A percentile compares a stretch with the other conserved stretches of the same genome.
Evolutionary conservation across 2,329 filamentous ascomycete species (phyloP).

Genomic region (Hypoxylon sp.): DNA sequence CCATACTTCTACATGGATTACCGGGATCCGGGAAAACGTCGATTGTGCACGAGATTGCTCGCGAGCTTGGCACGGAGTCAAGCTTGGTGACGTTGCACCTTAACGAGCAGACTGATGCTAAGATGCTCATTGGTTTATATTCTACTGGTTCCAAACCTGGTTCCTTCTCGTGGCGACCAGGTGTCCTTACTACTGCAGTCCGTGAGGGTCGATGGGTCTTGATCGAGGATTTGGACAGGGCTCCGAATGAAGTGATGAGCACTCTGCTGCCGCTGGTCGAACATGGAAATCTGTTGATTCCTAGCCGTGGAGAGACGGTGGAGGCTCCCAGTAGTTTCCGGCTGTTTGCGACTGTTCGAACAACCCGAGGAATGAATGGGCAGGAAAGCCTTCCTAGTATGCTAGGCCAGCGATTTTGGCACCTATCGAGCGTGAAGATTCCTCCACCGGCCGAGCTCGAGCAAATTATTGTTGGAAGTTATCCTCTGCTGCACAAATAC

Average conservation of each 20-base stretch:
- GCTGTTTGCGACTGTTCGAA: conserved; percentile 92
- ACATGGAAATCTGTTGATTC: conserved; percentile 89
- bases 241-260: conserved; percentile 94
- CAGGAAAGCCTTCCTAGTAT: conserved; percentile 78
- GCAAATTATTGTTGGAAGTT: conserved; percentile 78
- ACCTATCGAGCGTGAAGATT: conserved; percentile 77
- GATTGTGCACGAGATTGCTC: conserved; percentile 84
- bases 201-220: conserved; percentile 96
- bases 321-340: conserved; percentile 87
- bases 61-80: conserved; percentile 81
- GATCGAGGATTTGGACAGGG: conserved; percentile 96
- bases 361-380: conserved; percentile 77
- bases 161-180: conserved; percentile 92
- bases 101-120: conserved; percentile 98
- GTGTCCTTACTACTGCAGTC: conserved; percentile 93
- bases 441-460: conserved; percentile 79
- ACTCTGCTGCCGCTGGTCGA: conserved; percentile 94
- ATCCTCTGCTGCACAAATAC: conserved; percentile 77
- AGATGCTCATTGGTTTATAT: conserved; percentile 95
- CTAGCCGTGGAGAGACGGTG: conserved; percentile 88
- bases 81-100: conserved; percentile 94
- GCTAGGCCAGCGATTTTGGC: conserved; percentile 90
- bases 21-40: conserved; percentile 94
- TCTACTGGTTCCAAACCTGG: conserved; percentile 89
- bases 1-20: conserved; percentile 85